Conservation (phyloP, 441 rosid genomes). For the Erysimum cheiri region DNA sequence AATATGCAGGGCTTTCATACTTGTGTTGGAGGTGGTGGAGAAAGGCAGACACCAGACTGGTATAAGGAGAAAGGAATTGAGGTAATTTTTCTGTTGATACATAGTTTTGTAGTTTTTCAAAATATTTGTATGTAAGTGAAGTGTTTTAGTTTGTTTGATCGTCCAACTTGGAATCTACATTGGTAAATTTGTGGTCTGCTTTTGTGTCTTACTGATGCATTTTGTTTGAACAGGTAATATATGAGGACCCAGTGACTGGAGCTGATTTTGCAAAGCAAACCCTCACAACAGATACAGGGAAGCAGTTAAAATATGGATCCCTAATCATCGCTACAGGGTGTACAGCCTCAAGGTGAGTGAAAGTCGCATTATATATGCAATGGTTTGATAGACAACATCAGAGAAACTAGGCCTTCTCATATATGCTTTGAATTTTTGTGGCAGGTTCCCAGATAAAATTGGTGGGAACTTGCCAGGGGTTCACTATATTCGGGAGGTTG, state of each 20-base stretch:
- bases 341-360: conserved; percentile 76
- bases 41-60: conserved; percentile 92
- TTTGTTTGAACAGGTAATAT: conserved; percentile 58
- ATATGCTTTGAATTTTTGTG: conserved; percentile 5
- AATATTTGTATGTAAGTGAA: conserved; percentile 13
- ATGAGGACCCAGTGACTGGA: conserved; percentile 79
- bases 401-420: conserved; percentile 1
- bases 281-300: conserved; percentile 73
- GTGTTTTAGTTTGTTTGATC: not conserved
- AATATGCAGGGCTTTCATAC: conserved; percentile 84
- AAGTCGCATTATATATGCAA: not conserved
- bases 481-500: conserved; percentile 89
- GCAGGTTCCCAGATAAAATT: conserved; percentile 86
- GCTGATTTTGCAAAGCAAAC: conserved; percentile 82
- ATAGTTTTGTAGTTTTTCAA: not conserved
- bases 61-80: conserved; percentile 95
- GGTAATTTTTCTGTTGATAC: conserved; percentile 50
- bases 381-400: not conserved
- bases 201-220: not conserved
- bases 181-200: conserved; percentile 11
- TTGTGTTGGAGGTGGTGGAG: conserved; percentile 95
- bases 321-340: conserved; percentile 90
- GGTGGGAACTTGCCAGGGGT: conserved; percentile 90
- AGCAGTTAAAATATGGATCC: conserved; percentile 87
- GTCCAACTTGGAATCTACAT: not conserved